A percentile compares a stretch with the other conserved stretches of the same genome.
These are phyloP conservation scores for Mycena capillaripes DNA, from an alignment of 768 basidiomycete genomes.

Conservation along the genomic window DNA sequence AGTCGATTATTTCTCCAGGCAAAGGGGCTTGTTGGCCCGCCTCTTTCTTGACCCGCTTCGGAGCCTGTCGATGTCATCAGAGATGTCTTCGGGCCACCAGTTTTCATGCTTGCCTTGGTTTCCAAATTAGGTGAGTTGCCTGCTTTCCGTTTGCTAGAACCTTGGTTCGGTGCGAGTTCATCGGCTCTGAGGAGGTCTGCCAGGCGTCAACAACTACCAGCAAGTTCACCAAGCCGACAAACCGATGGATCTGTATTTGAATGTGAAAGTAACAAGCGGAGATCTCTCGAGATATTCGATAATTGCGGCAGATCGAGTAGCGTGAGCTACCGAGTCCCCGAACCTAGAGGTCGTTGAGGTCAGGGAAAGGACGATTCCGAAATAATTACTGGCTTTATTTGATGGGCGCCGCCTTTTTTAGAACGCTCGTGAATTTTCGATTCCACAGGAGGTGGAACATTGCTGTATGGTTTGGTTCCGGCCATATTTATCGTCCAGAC, in stretches of 20 bases:
- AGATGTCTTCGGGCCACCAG: neutral
- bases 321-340: neutral
- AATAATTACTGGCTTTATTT: slow-evolving; percentile 21
- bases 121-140: slow-evolving; percentile 6
- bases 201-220: neutral
- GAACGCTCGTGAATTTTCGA: slow-evolving; percentile 33
- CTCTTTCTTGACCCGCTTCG: slow-evolving; percentile 33
- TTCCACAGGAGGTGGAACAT: neutral
- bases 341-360: slow-evolving; percentile 13
- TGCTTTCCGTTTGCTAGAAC: neutral
- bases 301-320: slow-evolving; percentile 19
- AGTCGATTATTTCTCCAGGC: slow-evolving; percentile 31
- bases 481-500: slow-evolving; percentile 32
- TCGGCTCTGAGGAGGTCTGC: slow-evolving; percentile 31
- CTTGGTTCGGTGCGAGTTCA: slow-evolving; percentile 18
- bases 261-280: slow-evolving; percentile 30
- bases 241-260: slow-evolving; percentile 34
- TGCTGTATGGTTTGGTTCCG: slow-evolving; percentile 12
- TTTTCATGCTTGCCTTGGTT: slow-evolving; percentile 21
- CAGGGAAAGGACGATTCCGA: neutral
- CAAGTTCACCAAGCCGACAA: neutral
- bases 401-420: slow-evolving; percentile 30
- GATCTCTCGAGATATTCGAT: slow-evolving; percentile 24
- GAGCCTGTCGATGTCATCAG: neutral
- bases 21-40: neutral